A percentile compares a stretch with the other conserved stretches of the same genome.
phyloP scores from a whole-genome alignment of 2,329 filamentous ascomycete species.

The Phialemoniopsis sp. region DNA sequence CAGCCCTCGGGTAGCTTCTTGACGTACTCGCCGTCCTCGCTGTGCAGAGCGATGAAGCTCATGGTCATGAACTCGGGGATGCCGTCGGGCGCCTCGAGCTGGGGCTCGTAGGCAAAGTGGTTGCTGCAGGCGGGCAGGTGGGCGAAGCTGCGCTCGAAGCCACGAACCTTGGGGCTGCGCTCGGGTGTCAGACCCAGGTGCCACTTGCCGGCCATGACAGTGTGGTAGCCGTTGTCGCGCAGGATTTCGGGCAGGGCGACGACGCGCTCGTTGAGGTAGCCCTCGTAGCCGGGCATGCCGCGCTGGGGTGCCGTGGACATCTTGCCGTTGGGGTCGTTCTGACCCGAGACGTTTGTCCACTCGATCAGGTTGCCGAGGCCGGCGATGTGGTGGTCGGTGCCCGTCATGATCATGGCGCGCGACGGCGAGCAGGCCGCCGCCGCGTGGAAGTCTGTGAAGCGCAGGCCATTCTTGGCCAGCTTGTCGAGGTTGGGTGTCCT shows the following conservation, averaged over 20 bases:
- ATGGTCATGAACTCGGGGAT: conserved; percentile 33
- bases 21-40: conserved; percentile 29
- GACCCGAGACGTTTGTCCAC: conserved; percentile 26
- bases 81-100: conserved; percentile 27
- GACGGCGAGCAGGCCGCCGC: conserved; percentile 62
- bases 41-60: conserved; percentile 32
- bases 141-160: conserved; percentile 56
- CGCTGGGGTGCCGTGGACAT: conserved; percentile 33
- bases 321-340: conserved; percentile 14
- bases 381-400: conserved; percentile 56
- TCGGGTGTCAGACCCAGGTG: conserved; percentile 57
- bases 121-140: conserved; percentile 57
- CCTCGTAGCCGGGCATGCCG: conserved; percentile 58
- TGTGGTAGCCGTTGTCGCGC: conserved; percentile 53
- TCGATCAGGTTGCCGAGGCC: conserved; percentile 55
- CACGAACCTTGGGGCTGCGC: conserved; percentile 48
- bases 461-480: conserved; percentile 35
- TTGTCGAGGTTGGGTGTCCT: conserved; percentile 20
- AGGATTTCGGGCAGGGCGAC: conserved; percentile 54
- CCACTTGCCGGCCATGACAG: conserved; percentile 60
- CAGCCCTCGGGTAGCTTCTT: conserved; percentile 42
- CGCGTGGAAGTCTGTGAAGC: conserved; percentile 61
- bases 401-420: conserved; percentile 62
- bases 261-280: conserved; percentile 57
- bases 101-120: conserved; percentile 47